A percentile compares a stretch with the other conserved stretches of the same genome.
phyloP scores from a whole-genome alignment of 2,329 filamentous ascomycete genomes.

The Fusarium lyarnte region DNA sequence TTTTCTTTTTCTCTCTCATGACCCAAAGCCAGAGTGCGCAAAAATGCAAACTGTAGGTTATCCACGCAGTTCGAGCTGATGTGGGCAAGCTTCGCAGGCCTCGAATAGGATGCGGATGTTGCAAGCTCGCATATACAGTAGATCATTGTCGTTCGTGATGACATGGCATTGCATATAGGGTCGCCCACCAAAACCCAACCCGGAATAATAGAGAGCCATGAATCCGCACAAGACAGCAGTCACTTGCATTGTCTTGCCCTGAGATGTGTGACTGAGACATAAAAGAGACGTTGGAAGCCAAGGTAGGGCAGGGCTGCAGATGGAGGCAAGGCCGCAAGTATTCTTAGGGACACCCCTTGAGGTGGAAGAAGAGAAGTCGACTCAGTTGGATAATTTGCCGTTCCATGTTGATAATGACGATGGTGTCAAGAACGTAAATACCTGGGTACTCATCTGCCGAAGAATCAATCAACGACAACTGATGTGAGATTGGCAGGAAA shows the following conservation, averaged over 20 bases:
- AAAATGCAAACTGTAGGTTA: neutral
- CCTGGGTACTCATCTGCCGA: neutral
- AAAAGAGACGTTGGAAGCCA: conserved; percentile 24
- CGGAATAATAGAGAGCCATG: conserved; percentile 12
- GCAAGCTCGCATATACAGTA: conserved; percentile 9
- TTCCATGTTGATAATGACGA: conserved; percentile 5
- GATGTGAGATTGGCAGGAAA: neutral
- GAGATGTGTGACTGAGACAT: conserved; percentile 24
- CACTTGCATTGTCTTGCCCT: conserved; percentile 34
- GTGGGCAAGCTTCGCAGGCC: conserved; percentile 19
- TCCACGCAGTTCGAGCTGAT: neutral
- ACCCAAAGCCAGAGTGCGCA: neutral
- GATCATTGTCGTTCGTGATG: conserved; percentile 24
- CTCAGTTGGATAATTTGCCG: neutral
- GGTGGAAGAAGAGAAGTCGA: neutral
- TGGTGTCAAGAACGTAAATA: neutral
- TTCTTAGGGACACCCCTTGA: conserved; percentile 8
- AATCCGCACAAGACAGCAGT: conserved; percentile 25
- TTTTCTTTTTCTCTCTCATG: neutral
- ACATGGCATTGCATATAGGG: conserved; percentile 33
- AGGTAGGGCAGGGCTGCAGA: conserved; percentile 28
- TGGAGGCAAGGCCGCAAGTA: neutral
- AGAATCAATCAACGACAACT: neutral
- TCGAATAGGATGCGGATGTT: conserved; percentile 8
- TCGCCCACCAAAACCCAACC: neutral